Evolutionary conservation across 768 basidiomycete genomes (phyloP).

Genomic region (Amanita fuliginea): DNA sequence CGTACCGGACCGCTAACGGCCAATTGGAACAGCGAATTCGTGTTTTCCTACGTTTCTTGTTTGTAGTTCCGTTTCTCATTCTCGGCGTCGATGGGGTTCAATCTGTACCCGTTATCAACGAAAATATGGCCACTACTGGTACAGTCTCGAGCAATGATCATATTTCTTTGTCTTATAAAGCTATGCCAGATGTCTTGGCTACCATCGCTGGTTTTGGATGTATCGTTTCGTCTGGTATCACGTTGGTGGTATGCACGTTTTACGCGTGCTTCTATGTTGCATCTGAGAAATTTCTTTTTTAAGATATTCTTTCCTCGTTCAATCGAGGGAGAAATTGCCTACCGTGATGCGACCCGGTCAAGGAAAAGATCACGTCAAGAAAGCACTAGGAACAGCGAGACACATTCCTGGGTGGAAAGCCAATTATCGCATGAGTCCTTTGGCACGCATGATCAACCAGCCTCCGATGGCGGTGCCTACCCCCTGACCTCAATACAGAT

Average conservation of each 20-base stretch:
- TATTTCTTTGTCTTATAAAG: slow-evolving; percentile 1
- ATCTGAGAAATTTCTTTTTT: background rate
- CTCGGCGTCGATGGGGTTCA: slow-evolving; percentile 61
- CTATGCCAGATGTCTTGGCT: slow-evolving; percentile 41
- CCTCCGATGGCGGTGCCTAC: slow-evolving; percentile 14
- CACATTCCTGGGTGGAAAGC: slow-evolving; percentile 6
- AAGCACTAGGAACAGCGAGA: slow-evolving; percentile 12
- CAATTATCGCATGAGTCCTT: background rate
- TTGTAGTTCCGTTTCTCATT: slow-evolving; percentile 51
- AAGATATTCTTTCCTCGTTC: slow-evolving; percentile 80
- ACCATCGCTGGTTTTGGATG: slow-evolving; percentile 50
- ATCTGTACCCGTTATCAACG: slow-evolving; percentile 53
- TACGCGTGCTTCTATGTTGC: background rate
- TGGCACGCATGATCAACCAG: background rate
- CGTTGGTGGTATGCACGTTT: slow-evolving; percentile 46
- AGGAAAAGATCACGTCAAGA: slow-evolving; percentile 23
- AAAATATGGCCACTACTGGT: slow-evolving; percentile 45
- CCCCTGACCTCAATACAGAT: slow-evolving; percentile 24
- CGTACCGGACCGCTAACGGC: background rate
- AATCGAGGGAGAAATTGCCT: slow-evolving; percentile 51
- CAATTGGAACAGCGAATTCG: slow-evolving; percentile 44
- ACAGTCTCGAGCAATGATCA: slow-evolving; percentile 3
- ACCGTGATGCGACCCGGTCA: slow-evolving; percentile 34
- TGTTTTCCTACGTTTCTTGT: slow-evolving; percentile 62
- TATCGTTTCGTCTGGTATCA: slow-evolving; percentile 60